These are phyloP conservation scores for Triticum urartu DNA, from an alignment of 176 grass and related monocot genomes.

Conservation along the genomic window DNA sequence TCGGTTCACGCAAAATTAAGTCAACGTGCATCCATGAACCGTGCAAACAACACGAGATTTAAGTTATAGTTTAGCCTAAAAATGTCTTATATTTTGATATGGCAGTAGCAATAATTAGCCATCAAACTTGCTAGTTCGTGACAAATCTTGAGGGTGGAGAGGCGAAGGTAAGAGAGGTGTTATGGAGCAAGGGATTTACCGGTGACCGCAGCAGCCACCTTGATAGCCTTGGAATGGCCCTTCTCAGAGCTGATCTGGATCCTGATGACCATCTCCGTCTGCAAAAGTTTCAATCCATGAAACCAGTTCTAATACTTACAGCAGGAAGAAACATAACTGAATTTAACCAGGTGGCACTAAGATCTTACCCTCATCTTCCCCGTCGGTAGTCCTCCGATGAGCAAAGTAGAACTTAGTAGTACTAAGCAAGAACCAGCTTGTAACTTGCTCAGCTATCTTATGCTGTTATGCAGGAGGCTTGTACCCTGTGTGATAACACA, in stretches of 20 bases:
- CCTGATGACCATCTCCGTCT: slow-evolving; percentile 55
- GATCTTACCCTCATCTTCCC: slow-evolving; percentile 34
- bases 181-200: slow-evolving; percentile 4
- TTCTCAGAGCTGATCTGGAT: slow-evolving; percentile 33
- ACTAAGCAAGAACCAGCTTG: background rate
- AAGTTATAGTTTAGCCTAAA: too few species aligned
- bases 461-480: slow-evolving; percentile 7
- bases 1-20: background rate
- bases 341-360: background rate
- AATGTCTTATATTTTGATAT: too few species aligned
- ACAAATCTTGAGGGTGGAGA: background rate
- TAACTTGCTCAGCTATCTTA: background rate
- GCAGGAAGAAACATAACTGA: background rate
- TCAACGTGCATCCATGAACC: background rate
- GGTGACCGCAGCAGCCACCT: slow-evolving; percentile 39
- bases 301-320: background rate
- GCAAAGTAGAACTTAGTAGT: background rate
- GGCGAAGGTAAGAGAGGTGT: background rate
- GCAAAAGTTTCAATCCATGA: background rate
- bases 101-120: too few species aligned
- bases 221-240: slow-evolving; percentile 43
- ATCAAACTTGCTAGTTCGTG: background rate
- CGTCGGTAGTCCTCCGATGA: background rate
- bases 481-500: background rate
- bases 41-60: background rate